Conservation (phyloP, 2,329 filamentous ascomycete genomes). For the Aureobasidium lini region DNA sequence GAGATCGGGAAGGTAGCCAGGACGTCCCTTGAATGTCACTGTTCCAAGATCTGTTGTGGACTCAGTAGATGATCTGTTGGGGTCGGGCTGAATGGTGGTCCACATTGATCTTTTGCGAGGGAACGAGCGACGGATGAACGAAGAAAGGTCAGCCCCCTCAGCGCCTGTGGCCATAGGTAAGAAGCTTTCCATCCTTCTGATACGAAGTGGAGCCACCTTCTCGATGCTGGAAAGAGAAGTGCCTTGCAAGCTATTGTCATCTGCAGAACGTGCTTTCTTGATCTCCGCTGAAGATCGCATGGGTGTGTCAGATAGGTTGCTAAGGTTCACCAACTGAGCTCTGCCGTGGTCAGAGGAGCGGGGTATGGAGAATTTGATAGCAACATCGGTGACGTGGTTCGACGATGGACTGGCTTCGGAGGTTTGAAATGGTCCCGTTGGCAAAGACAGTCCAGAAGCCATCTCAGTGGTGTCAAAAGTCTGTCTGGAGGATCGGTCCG, state of each 20-base stretch:
- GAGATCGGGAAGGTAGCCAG: constrained; percentile 34
- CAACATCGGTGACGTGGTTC: constrained; percentile 30
- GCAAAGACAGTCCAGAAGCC: background rate
- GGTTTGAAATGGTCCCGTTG: background rate
- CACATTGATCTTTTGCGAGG: constrained; percentile 16
- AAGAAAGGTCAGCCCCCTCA: constrained; percentile 15
- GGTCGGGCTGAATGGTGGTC: constrained; percentile 8
- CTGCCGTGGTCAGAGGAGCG: constrained; percentile 29
- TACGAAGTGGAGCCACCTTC: constrained; percentile 27
- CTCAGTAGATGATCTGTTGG: constrained; percentile 16
- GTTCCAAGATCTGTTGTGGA: constrained; percentile 23
- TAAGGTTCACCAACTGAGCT: constrained; percentile 28
- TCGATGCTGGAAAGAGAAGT: constrained; percentile 18
- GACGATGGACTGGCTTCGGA: constrained; percentile 13
- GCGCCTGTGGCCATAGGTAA: background rate
- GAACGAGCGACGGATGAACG: constrained; percentile 18
- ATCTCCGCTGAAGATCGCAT: background rate
- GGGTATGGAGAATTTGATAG: constrained; percentile 31
- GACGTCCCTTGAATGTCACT: constrained; percentile 17
- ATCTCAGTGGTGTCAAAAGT: background rate
- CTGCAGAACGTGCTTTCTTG: constrained; percentile 17
- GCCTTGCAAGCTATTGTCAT: constrained; percentile 13
- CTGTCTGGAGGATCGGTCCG: background rate
- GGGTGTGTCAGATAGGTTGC: background rate
- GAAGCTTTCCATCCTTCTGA: constrained; percentile 23